A percentile compares a stretch with the other conserved stretches of the same genome.
These are phyloP conservation scores for Talaromyces sp. DNA, from an alignment of 2,329 filamentous ascomycete species.

Conservation along the genomic window DNA sequence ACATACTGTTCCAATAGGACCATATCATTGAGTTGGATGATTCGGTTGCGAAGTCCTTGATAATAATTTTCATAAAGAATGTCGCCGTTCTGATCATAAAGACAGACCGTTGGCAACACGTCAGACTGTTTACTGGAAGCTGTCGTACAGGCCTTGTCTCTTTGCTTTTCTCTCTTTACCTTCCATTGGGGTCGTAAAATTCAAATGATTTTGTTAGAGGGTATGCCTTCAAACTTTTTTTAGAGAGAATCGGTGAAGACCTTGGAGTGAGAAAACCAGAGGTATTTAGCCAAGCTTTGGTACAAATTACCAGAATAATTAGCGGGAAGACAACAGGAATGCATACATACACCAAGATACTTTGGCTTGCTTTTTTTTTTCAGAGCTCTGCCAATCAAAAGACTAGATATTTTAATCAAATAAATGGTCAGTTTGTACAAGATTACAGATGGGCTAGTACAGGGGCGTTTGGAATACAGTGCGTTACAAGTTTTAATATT, in stretches of 20 bases:
- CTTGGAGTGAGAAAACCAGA: not conserved
- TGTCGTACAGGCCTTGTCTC: not conserved
- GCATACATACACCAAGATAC: too few species aligned
- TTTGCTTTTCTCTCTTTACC: not conserved
- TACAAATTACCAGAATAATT: too few species aligned
- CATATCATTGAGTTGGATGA: conserved; percentile 1
- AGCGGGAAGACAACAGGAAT: too few species aligned
- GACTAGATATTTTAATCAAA: too few species aligned
- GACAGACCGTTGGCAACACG: not conserved
- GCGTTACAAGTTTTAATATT: not conserved
- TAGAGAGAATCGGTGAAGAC: not conserved
- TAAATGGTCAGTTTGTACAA: too few species aligned
- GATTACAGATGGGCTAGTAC: too few species aligned
- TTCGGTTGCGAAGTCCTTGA: not conserved
- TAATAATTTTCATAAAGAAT: conserved; percentile 2
- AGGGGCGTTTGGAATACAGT: not conserved
- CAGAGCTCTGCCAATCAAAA: too few species aligned
- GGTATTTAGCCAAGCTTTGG: not conserved
- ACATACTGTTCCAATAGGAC: conserved; percentile 1
- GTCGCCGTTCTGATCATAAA: not conserved
- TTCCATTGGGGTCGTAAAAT: not conserved
- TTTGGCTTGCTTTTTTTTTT: too few species aligned
- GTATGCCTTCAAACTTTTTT: not conserved
- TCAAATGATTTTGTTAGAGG: not conserved
- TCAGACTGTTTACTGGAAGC: not conserved